These are phyloP conservation scores for Fusarium guadeloupense DNA, from an alignment of 2,329 filamentous ascomycete species.

Conservation along the genomic window DNA sequence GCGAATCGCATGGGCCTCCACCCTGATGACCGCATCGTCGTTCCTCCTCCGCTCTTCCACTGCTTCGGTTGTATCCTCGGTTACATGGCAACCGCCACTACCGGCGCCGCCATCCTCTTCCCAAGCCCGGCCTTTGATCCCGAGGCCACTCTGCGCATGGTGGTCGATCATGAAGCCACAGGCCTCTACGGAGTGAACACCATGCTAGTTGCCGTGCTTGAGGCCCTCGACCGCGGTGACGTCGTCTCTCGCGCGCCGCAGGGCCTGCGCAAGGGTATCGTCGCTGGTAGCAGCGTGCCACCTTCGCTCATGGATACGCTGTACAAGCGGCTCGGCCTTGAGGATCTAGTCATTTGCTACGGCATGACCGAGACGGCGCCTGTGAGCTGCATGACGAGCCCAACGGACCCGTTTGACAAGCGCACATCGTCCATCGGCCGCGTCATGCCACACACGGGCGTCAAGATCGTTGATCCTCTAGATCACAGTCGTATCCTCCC, in stretches of 20 bases:
- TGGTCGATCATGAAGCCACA: conserved; percentile 62
- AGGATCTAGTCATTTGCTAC: conserved; percentile 91
- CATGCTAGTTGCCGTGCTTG: conserved; percentile 91
- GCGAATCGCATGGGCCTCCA: conserved; percentile 85
- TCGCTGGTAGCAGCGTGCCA: conserved; percentile 86
- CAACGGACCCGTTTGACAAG: conserved; percentile 76
- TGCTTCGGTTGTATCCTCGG: conserved; percentile 93
- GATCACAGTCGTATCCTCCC: conserved; percentile 69
- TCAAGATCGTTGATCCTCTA: conserved; percentile 77
- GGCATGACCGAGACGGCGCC: conserved; percentile 93
- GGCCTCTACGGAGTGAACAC: conserved; percentile 89
- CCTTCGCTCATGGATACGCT: conserved; percentile 81
- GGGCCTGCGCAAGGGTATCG: conserved; percentile 85
- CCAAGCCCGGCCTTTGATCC: conserved; percentile 90
- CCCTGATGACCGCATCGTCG: conserved; percentile 78
- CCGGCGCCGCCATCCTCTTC: conserved; percentile 82
- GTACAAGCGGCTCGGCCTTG: conserved; percentile 77
- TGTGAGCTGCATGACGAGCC: conserved; percentile 83
- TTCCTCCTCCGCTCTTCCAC: conserved; percentile 85
- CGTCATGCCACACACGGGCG: conserved; percentile 81
- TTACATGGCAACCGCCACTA: conserved; percentile 93
- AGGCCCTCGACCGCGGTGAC: conserved; percentile 67
- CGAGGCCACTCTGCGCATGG: conserved; percentile 70
- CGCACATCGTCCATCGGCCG: conserved; percentile 80
- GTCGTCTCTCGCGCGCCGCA: conserved; percentile 37